Percentiles rank a stretch among this genome's conserved stretches.
Evolutionary conservation across 2,329 filamentous ascomycete genomes (phyloP).

Genomic region (Colletotrichum endophyticum): DNA sequence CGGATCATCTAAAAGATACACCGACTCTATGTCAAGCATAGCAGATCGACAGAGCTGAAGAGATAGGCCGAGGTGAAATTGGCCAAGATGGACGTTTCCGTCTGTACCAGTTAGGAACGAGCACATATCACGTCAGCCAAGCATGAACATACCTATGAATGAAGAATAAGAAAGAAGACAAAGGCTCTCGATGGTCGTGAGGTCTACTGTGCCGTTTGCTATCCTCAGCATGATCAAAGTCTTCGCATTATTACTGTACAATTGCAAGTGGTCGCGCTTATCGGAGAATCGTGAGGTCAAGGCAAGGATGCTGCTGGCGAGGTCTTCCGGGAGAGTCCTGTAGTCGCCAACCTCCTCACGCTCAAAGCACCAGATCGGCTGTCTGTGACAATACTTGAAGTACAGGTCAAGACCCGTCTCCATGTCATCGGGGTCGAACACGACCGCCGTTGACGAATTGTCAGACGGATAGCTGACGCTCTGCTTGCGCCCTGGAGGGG

Average conservation of each 20-base stretch:
- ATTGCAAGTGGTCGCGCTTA: conserved; percentile 33
- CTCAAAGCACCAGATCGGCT: conserved; percentile 51
- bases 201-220: conserved; percentile 53
- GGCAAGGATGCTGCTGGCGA: conserved; percentile 45
- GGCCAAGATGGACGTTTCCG: conserved; percentile 51
- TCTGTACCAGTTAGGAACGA: conserved; percentile 36
- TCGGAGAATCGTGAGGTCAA: conserved; percentile 43
- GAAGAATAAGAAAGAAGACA: conserved; percentile 54
- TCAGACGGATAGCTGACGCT: conserved; percentile 23
- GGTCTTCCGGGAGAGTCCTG: conserved; percentile 40
- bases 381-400: conserved; percentile 47
- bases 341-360: conserved; percentile 42
- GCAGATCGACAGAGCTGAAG: conserved; percentile 56
- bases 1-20: conserved; percentile 39
- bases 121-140: neutral
- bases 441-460: conserved; percentile 21
- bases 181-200: conserved; percentile 54
- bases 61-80: conserved; percentile 54
- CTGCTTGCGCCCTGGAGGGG: conserved; percentile 27
- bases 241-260: conserved; percentile 43
- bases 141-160: conserved; percentile 45
- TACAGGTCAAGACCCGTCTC: conserved; percentile 40
- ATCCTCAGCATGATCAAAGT: conserved; percentile 53
- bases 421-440: conserved; percentile 37
- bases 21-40: conserved; percentile 48